Evolutionary conservation across 2,329 filamentous ascomycete species (phyloP).

Genomic region (Exophiala viscosa): DNA sequence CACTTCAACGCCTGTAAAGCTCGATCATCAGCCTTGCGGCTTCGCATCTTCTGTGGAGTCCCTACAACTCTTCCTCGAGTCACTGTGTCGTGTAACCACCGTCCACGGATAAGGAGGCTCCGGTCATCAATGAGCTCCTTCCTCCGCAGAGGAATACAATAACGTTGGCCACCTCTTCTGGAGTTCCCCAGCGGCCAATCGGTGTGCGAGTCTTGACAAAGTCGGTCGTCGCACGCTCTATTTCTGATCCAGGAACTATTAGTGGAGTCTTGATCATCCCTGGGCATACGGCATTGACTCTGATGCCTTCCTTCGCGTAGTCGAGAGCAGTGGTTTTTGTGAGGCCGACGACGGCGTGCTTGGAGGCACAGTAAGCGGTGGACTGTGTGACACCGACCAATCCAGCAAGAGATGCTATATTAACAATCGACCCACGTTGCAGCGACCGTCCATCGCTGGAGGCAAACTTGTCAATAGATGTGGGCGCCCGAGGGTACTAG

Average conservation of each 20-base stretch:
- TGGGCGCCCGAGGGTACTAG: too few relatives aligned
- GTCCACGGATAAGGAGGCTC: neutral
- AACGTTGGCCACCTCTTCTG: slow-evolving; percentile 75
- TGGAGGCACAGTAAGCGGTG: slow-evolving; percentile 42
- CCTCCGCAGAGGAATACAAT: slow-evolving; percentile 61
- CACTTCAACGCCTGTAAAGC: too few relatives aligned
- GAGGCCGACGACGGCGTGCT: slow-evolving; percentile 56
- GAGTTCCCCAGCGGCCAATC: slow-evolving; percentile 62
- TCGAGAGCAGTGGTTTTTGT: slow-evolving; percentile 57
- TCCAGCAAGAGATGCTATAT: slow-evolving; percentile 35
- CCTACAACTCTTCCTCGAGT: neutral
- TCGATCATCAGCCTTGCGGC: too few relatives aligned
- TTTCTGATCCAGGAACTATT: neutral
- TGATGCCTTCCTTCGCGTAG: slow-evolving; percentile 42
- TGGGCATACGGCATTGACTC: slow-evolving; percentile 31
- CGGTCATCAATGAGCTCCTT: neutral
- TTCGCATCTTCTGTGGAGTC: too few relatives aligned
- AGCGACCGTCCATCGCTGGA: neutral
- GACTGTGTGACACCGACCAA: slow-evolving; percentile 39
- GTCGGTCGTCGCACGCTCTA: neutral
- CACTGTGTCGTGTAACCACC: neutral
- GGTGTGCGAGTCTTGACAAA: slow-evolving; percentile 40
- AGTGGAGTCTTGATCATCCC: slow-evolving; percentile 49
- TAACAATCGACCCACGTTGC: slow-evolving; percentile 21
- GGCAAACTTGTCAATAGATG: too few relatives aligned